A percentile compares a stretch with the other conserved stretches of the same genome.
Evolutionary conservation across 306 rosid species (phyloP).

Genomic region (Quillaja saponaria): DNA sequence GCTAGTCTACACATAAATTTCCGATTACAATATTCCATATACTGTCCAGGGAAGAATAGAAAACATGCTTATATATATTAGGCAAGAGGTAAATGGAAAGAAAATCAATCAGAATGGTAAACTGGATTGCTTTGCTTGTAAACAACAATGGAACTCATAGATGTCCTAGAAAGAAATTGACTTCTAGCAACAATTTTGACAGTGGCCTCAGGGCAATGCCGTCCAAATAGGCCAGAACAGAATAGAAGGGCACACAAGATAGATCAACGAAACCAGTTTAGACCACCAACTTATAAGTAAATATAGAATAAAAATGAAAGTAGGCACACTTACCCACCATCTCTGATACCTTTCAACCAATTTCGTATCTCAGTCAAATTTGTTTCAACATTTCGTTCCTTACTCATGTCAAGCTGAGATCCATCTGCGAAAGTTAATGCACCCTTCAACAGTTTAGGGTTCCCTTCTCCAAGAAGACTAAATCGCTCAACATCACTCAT

Average conservation of each 20-base stretch:
- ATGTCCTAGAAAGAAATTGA: too few species aligned
- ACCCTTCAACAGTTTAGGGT: conserved; percentile 67
- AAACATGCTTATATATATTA: too few species aligned
- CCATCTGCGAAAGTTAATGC: conserved; percentile 45
- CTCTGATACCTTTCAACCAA: conserved; percentile 94
- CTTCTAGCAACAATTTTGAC: too few species aligned
- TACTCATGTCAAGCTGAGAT: conserved; percentile 47
- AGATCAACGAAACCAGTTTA: conserved; percentile 12
- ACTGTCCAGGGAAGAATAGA: too few species aligned
- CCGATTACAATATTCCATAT: too few species aligned
- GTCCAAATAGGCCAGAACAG: background rate
- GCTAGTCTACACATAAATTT: too few species aligned
- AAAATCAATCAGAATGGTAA: too few species aligned
- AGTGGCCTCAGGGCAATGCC: too few species aligned
- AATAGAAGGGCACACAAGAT: conserved; percentile 16
- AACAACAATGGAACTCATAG: too few species aligned
- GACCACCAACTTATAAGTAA: conserved; percentile 7
- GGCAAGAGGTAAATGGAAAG: too few species aligned
- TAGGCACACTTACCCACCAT: conserved; percentile 72
- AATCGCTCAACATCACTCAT: conserved; percentile 75
- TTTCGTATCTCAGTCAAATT: conserved; percentile 78
- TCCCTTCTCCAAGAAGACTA: conserved; percentile 93
- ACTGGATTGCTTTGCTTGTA: too few species aligned
- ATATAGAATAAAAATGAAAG: background rate
- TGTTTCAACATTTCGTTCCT: conserved; percentile 68